Evolutionary conservation across 208 protist species (phyloP).

Genomic region (Kentomonas sorsogonicus): DNA sequence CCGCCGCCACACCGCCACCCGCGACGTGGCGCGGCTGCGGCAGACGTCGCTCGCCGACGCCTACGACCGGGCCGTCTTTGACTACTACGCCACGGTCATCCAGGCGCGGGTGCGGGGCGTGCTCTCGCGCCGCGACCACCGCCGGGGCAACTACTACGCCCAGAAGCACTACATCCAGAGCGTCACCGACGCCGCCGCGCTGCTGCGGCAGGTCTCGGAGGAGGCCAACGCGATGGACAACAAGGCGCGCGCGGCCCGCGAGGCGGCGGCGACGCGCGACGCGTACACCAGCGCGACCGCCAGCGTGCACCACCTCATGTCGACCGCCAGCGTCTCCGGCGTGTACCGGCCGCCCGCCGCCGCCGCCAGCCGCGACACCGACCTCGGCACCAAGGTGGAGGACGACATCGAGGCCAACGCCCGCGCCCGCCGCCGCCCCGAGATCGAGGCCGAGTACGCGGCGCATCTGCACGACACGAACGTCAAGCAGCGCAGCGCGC

Average conservation of each 20-base stretch:
- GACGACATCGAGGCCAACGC: constrained; percentile 38
- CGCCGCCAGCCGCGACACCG: constrained; percentile 4
- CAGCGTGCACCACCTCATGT: constrained; percentile 45
- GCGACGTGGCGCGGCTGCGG: constrained; percentile 15
- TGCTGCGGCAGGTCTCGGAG: constrained; percentile 22
- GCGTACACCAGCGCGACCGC: constrained; percentile 33
- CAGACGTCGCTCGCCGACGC: neutral
- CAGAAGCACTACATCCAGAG: constrained; percentile 40
- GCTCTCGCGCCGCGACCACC: constrained; percentile 51
- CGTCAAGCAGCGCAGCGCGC: too few relatives aligned
- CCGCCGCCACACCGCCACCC: constrained; percentile 36
- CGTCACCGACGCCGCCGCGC: constrained; percentile 25
- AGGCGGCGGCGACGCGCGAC: neutral
- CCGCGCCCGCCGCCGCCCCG: constrained; percentile 14
- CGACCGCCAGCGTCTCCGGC: constrained; percentile 38
- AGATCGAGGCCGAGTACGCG: too few relatives aligned
- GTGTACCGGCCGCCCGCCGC: constrained; percentile 29
- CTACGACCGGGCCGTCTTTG: constrained; percentile 39
- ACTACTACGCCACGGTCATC: constrained; percentile 65
- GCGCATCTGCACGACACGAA: too few relatives aligned
- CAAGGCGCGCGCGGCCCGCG: constrained; percentile 2
- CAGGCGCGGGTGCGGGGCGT: too few relatives aligned
- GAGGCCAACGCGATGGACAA: constrained; percentile 9
- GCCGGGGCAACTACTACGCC: constrained; percentile 66
- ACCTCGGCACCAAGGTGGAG: constrained; percentile 43